Evolutionary conservation across 2,329 filamentous ascomycete species (phyloP).

Genomic region (Xylaria sp.): DNA sequence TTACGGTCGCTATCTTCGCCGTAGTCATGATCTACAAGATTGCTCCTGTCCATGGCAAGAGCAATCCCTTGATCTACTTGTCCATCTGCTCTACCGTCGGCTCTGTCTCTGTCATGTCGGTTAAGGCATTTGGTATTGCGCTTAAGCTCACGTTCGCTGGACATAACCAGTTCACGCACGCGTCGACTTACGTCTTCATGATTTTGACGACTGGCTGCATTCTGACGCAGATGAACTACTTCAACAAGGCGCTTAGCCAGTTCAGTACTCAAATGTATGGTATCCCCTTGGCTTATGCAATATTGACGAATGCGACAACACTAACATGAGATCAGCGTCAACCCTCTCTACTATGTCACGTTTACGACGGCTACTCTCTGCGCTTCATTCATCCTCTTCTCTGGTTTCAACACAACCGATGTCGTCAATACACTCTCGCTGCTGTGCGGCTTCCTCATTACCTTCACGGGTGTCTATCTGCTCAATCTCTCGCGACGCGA

Average conservation of each 20-base stretch:
- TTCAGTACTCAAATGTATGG: constrained; percentile 95
- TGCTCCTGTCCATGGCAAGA: constrained; percentile 83
- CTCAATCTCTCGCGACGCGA: constrained; percentile 92
- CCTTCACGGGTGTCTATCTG: constrained; percentile 92
- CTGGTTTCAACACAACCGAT: constrained; percentile 92
- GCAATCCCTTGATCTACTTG: constrained; percentile 92
- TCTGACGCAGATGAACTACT: constrained; percentile 99
- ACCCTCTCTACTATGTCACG: constrained; percentile 94
- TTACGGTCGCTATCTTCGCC: constrained; percentile 75
- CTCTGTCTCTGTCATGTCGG: constrained; percentile 96
- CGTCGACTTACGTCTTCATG: constrained; percentile 95
- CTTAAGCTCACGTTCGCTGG: constrained; percentile 90
- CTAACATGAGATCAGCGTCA: constrained; percentile 59
- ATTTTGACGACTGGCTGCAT: constrained; percentile 93
- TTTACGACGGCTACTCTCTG: constrained; percentile 93
- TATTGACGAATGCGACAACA: neutral
- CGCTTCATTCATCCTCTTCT: constrained; percentile 93
- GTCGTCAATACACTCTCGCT: constrained; percentile 88
- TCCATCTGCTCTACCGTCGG: constrained; percentile 97
- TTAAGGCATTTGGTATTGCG: constrained; percentile 97
- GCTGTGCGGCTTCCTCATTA: constrained; percentile 86
- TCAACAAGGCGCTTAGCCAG: constrained; percentile 95
- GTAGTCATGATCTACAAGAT: constrained; percentile 95
- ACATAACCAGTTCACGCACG: constrained; percentile 91
- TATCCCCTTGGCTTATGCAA: neutral